Conservation (phyloP, 2,329 filamentous ascomycete species). For the Phoma sp. region DNA sequence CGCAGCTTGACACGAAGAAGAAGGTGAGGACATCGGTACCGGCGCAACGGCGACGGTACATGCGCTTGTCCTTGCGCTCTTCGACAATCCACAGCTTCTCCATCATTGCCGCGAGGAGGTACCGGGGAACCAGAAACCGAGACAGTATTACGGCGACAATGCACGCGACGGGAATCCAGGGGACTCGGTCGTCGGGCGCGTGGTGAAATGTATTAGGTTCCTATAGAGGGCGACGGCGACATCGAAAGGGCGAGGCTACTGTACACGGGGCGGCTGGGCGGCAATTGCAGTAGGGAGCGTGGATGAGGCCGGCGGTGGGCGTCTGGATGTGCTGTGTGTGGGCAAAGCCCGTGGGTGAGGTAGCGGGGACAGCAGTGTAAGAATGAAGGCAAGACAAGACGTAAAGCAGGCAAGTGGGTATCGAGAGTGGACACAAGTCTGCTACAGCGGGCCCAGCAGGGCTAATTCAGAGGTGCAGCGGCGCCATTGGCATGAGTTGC, state of each 20-base stretch:
- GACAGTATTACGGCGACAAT: slow-evolving; percentile 18
- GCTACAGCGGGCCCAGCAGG: slow-evolving; percentile 15
- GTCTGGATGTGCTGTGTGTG: neutral
- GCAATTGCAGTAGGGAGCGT: neutral
- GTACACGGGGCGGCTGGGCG: neutral
- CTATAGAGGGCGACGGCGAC: slow-evolving; percentile 23
- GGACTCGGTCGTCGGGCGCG: slow-evolving; percentile 17
- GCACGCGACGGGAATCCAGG: slow-evolving; percentile 18
- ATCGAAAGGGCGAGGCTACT: slow-evolving; percentile 16
- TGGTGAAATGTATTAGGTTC: slow-evolving; percentile 19
- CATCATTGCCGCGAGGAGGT: slow-evolving; percentile 21
- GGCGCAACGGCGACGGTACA: slow-evolving; percentile 37
- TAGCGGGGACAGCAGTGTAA: neutral
- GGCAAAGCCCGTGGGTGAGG: neutral
- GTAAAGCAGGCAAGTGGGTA: neutral
- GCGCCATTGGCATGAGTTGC: slow-evolving; percentile 3
- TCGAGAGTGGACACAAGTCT: neutral
- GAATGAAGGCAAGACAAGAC: slow-evolving; percentile 2
- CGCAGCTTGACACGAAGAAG: slow-evolving; percentile 37
- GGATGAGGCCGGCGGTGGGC: too few relatives aligned
- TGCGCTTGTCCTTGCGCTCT: slow-evolving; percentile 34
- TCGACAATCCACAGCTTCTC: slow-evolving; percentile 33
- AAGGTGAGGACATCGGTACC: slow-evolving; percentile 33
- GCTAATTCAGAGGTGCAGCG: slow-evolving; percentile 6
- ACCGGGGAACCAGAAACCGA: slow-evolving; percentile 16